Conservation (phyloP, 2,329 filamentous ascomycete species). For the Fragosphaeria purpurea region DNA sequence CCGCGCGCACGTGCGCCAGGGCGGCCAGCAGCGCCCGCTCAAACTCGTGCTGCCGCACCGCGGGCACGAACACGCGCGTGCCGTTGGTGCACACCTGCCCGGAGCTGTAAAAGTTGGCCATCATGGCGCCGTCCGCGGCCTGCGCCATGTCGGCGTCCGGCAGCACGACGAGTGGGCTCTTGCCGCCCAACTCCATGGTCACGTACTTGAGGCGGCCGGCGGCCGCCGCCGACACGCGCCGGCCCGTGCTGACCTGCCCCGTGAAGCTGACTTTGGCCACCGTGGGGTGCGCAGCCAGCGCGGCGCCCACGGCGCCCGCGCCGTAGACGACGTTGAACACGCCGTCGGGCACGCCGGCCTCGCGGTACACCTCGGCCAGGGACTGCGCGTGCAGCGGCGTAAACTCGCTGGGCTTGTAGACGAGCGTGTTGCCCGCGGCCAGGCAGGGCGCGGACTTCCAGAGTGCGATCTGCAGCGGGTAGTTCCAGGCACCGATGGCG, state of each 20-base stretch:
- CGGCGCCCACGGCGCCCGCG: constrained; percentile 21
- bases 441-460: constrained; percentile 33
- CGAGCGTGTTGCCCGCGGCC: constrained; percentile 33
- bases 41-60: constrained; percentile 43
- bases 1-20: constrained; percentile 59
- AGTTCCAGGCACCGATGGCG: constrained; percentile 31
- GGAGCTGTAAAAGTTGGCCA: constrained; percentile 86
- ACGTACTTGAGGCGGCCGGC: constrained; percentile 55
- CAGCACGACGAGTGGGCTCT: constrained; percentile 58
- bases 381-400: constrained; percentile 27
- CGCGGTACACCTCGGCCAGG: constrained; percentile 26
- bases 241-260: constrained; percentile 56
- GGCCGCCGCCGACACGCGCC: constrained; percentile 52
- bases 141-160: constrained; percentile 68
- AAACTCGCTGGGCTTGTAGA: constrained; percentile 35
- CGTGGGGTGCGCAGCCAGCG: constrained; percentile 12
- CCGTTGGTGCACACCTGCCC: constrained; percentile 93
- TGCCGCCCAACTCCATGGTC: constrained; percentile 62
- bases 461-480: constrained; percentile 25
- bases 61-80: constrained; percentile 74
- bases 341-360: constrained; percentile 34
- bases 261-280: constrained; percentile 61
- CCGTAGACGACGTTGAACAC: constrained; percentile 33
- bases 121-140: constrained; percentile 84
- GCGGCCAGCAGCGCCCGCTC: constrained; percentile 48